phyloP scores from a whole-genome alignment of 2,329 filamentous ascomycete species.

The Botrytis pseudocinerea region DNA sequence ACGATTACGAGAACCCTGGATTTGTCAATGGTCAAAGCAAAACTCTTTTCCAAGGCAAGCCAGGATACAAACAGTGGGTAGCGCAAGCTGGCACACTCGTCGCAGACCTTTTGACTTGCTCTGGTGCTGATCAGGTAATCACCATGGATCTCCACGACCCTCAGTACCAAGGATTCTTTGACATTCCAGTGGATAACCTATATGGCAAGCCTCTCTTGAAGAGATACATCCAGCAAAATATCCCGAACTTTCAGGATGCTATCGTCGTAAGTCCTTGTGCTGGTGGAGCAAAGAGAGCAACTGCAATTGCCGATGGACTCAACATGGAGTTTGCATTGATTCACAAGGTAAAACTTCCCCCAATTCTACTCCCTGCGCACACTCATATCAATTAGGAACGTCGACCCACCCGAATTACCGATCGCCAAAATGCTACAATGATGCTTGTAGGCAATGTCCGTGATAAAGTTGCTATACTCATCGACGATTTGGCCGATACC shows the following conservation, averaged over 20 bases:
- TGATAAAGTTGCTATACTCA: constrained; percentile 79
- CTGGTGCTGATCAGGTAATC: constrained; percentile 94
- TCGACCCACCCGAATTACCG: constrained; percentile 81
- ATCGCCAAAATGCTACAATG: constrained; percentile 91
- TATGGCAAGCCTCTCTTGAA: constrained; percentile 78
- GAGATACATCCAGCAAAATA: constrained; percentile 74
- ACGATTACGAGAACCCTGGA: constrained; percentile 63
- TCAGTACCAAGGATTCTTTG: constrained; percentile 98
- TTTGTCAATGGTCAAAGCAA: constrained; percentile 52
- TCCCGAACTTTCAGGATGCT: constrained; percentile 75
- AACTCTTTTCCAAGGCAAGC: constrained; percentile 72
- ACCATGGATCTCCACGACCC: constrained; percentile 97
- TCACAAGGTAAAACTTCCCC: constrained; percentile 72
- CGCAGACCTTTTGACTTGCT: constrained; percentile 90
- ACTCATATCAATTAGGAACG: constrained; percentile 65
- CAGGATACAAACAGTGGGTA: constrained; percentile 98
- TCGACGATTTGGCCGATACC: constrained; percentile 94
- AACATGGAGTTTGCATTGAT: constrained; percentile 96
- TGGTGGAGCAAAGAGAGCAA: constrained; percentile 93
- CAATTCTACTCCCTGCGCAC: constrained; percentile 39
- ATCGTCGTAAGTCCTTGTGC: constrained; percentile 97
- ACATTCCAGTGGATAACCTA: constrained; percentile 96
- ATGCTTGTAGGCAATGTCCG: constrained; percentile 89
- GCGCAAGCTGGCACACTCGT: constrained; percentile 94
- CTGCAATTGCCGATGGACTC: constrained; percentile 88